Conservation (phyloP, 1,139 yeast species). For the Sugiyamaella grinbergsii region DNA sequence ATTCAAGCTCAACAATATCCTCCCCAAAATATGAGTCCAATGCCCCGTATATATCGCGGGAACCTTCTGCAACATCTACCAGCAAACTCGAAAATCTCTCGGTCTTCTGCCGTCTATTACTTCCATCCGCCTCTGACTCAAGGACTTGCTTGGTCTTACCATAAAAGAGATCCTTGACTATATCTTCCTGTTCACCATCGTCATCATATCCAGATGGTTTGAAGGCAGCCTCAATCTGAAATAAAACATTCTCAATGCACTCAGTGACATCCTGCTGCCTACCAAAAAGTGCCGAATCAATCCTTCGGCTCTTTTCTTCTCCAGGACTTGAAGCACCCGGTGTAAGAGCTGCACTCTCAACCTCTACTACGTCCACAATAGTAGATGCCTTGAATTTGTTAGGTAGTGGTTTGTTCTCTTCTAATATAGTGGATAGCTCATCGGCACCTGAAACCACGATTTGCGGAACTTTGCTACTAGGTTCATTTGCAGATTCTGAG, state of each 20-base stretch:
- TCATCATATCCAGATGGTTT: slow-evolving; percentile 63
- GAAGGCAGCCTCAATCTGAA: slow-evolving; percentile 88
- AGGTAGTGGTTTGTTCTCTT: slow-evolving; percentile 1
- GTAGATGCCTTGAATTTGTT: slow-evolving; percentile 5
- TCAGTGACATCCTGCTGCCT: slow-evolving; percentile 97
- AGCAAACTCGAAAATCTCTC: slow-evolving; percentile 81
- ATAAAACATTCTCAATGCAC: slow-evolving; percentile 92
- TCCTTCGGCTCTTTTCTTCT: slow-evolving; percentile 30
- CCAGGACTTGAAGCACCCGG: slow-evolving; percentile 8
- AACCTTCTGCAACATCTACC: slow-evolving; percentile 85
- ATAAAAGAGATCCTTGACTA: slow-evolving; percentile 75
- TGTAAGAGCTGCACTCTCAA: slow-evolving; percentile 12
- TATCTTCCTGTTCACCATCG: slow-evolving; percentile 81
- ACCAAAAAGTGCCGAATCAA: slow-evolving; percentile 52
- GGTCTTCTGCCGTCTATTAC: slow-evolving; percentile 56
- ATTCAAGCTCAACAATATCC: slow-evolving; percentile 67
- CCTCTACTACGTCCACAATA: slow-evolving; percentile 11
- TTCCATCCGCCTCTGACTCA: slow-evolving; percentile 41
- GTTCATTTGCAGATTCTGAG: background rate
- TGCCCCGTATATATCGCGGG: slow-evolving; percentile 86
- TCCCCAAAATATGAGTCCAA: slow-evolving; percentile 83
- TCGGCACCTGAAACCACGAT: background rate
- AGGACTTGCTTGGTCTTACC: slow-evolving; percentile 68
- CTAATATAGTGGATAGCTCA: slow-evolving; percentile 2
- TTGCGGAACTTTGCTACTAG: background rate